Conservation (phyloP, 148 eudicot species). For the Rhododendron molle region DNA sequence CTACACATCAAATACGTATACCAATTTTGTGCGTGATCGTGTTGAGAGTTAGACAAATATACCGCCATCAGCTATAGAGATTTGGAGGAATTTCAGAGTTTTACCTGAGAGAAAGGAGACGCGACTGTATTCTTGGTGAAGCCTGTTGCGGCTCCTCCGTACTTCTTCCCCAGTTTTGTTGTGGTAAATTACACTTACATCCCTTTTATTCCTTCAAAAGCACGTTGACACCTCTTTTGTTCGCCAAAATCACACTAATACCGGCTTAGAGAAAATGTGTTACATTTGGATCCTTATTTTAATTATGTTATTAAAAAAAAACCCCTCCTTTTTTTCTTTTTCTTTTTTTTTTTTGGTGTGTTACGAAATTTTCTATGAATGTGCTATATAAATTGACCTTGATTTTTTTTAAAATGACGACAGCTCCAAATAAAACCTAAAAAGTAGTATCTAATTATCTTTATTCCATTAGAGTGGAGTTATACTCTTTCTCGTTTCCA, state of each 20-base stretch:
- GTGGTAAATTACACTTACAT: neutral
- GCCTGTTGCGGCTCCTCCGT: neutral
- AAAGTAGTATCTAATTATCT: too few species aligned
- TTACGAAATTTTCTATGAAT: too few species aligned
- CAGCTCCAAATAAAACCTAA: too few species aligned
- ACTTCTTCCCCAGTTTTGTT: neutral
- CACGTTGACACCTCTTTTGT: neutral
- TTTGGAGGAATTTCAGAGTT: neutral
- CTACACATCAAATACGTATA: neutral
- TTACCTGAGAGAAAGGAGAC: neutral
- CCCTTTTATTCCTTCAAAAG: neutral
- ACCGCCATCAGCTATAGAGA: neutral
- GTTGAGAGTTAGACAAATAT: neutral
- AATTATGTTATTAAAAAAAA: too few species aligned
- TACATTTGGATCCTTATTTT: neutral
- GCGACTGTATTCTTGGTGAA: neutral
- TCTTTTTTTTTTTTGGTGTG: too few species aligned
- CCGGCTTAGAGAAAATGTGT: neutral
- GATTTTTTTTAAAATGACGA: too few species aligned
- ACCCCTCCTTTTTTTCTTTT: too few species aligned
- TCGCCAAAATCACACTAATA: neutral
- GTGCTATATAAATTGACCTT: too few species aligned
- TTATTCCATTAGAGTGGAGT: too few species aligned
- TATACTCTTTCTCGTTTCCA: too few species aligned
- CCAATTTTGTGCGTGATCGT: neutral